These are phyloP conservation scores for Abortiporus biennis DNA, from an alignment of 1,284 basidiomycete genomes.

Conservation along the genomic window DNA sequence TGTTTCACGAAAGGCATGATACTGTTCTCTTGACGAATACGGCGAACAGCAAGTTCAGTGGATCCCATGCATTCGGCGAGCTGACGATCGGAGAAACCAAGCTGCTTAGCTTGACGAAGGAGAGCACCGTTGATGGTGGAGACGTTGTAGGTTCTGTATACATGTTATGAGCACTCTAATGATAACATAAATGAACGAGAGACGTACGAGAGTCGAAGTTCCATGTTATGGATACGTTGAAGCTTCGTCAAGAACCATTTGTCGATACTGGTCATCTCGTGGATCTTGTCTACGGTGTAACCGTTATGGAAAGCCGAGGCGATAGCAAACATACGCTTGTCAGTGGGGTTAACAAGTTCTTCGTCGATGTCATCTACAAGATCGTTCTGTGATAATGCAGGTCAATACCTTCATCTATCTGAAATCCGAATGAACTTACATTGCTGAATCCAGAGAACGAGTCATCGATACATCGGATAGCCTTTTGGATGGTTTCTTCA, in stretches of 20 bases:
- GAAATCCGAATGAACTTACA: conserved; percentile 33
- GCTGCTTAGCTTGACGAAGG: conserved; percentile 86
- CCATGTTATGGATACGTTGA: conserved; percentile 78
- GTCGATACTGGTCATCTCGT: conserved; percentile 97
- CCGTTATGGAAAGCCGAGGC: conserved; percentile 85
- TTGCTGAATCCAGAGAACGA: conserved; percentile 90
- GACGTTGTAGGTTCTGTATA: conserved; percentile 55
- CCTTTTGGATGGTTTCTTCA: conserved; percentile 98
- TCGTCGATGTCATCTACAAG: conserved; percentile 81
- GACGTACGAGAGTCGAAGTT: conserved; percentile 66
- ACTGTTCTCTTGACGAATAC: conserved; percentile 77
- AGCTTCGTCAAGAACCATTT: conserved; percentile 96
- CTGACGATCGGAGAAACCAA: conserved; percentile 94
- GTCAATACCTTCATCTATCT: neutral
- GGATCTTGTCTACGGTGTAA: conserved; percentile 93
- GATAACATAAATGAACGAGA: neutral
- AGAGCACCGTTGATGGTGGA: conserved; percentile 61
- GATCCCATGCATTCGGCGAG: conserved; percentile 78
- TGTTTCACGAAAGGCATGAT: conserved; percentile 96
- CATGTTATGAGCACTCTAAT: neutral
- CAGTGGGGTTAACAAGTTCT: conserved; percentile 84
- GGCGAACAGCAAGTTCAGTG: conserved; percentile 86
- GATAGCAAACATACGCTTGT: conserved; percentile 90
- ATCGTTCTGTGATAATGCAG: conserved; percentile 55
- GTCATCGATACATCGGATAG: conserved; percentile 94